These are phyloP conservation scores for Sanghuangporus sanghuang DNA, from an alignment of 1,284 basidiomycete genomes.

Conservation along the genomic window DNA sequence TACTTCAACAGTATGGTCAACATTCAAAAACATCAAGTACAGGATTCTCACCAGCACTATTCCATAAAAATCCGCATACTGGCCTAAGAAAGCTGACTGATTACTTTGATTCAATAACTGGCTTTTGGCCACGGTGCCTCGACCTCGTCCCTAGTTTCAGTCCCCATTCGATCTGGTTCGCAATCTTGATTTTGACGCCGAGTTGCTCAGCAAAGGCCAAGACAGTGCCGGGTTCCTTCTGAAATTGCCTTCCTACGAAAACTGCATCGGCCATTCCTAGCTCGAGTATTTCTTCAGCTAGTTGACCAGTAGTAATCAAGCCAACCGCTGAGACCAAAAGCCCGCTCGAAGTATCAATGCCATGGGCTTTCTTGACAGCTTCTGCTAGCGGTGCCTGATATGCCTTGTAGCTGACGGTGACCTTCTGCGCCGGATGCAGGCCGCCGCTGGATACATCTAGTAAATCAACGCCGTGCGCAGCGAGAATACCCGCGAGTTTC, in stretches of 20 bases:
- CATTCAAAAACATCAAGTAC: no score
- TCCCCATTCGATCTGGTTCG: constrained; percentile 30
- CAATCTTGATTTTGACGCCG: constrained; percentile 26
- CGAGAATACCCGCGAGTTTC: constrained; percentile 41
- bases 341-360: constrained; percentile 21
- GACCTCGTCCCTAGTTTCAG: constrained; percentile 31
- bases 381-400: constrained; percentile 35
- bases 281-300: constrained; percentile 40
- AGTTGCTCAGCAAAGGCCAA: constrained; percentile 28
- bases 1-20: no score
- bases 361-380: constrained; percentile 33
- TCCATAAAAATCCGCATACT: no score
- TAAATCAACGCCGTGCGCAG: constrained; percentile 51
- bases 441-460: constrained; percentile 54
- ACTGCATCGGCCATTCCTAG: constrained; percentile 34
- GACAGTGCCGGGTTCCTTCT: constrained; percentile 48
- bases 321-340: constrained; percentile 45
- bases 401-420: constrained; percentile 26
- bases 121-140: background rate
- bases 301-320: constrained; percentile 38
- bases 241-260: constrained; percentile 52
- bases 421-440: constrained; percentile 35
- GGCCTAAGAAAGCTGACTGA: no score
- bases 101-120: no score
- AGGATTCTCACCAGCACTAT: no score